Base-by-base conservation (phyloP, 352 stramenopile genomes). In the Phytophthora rubi region DNA sequence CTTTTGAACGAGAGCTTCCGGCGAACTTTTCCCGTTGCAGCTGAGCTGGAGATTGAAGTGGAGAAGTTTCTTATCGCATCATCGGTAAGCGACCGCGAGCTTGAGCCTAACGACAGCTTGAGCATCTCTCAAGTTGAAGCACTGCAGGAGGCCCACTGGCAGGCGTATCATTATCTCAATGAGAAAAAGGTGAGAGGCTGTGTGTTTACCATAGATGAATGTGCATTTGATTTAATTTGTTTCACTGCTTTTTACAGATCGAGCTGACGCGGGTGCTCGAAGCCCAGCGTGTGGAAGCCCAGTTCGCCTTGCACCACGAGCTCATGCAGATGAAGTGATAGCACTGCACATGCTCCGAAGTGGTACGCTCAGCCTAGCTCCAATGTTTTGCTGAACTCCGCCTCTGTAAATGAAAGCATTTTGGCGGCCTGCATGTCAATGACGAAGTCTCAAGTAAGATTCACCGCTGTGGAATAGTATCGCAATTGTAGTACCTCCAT, bases 81-180 rank as follows among this genome's bases (percentile, higher is more conserved):
- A n/a, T 83, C 77, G 2, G 48, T 64, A 13, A 82, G 75, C 6
- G 83, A 81, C 26, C 71, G 73, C 9, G 79, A 81, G 35, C 70
- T 80, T 15, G 78, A 88, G 26, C 71, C 83, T 9, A 76, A 81
- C 28, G 75, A 81, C 26, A 78, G 65, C 8, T 76, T 96, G 61
- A 96, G 89, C 56, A 91, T 95, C 48, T 94, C 89, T 37, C 89
- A 96, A 69, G 73, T 96, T 37, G 89, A 96, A 67, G 77, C 83
- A 1, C 68, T 96, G 5, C 87, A 96, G 44, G 87, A 94, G 62
- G 85, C 86, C n/a, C 87, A 96, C 37, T 80, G 92, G 65, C 78
- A 88, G 32, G 89, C 89, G 15, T 94, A 94, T 48, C 85, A 94
- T 58, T 89, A 88, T 48, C 75, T 96, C 21, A 93, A 83, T 61